A percentile compares a stretch with the other conserved stretches of the same genome.
These are phyloP conservation scores for Mycena epipterygia DNA, from an alignment of 768 basidiomycete species.

Conservation along the genomic window DNA sequence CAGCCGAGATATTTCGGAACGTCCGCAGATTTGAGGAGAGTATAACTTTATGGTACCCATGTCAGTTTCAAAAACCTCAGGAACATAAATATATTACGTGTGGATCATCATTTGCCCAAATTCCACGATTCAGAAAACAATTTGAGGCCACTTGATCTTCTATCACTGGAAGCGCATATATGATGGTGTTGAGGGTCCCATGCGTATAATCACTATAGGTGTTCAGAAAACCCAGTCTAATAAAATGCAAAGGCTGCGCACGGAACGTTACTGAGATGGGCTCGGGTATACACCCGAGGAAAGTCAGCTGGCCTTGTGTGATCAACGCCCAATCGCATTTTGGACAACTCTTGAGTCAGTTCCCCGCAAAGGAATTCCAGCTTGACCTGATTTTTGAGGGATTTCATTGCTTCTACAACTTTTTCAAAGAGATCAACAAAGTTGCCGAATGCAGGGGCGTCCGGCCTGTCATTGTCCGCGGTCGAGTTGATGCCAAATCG, in stretches of 20 bases:
- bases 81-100: background rate
- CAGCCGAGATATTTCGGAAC: conserved; percentile 24
- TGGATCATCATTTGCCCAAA: conserved; percentile 20
- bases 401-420: background rate
- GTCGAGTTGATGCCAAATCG: conserved; percentile 22
- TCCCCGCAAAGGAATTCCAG: conserved; percentile 22
- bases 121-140: conserved; percentile 17
- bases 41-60: background rate
- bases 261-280: conserved; percentile 22
- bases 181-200: conserved; percentile 17
- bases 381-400: conserved; percentile 18
- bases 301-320: conserved; percentile 10
- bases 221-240: background rate
- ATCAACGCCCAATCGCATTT: conserved; percentile 18
- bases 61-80: background rate
- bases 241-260: background rate
- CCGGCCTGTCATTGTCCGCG: background rate
- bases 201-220: conserved; percentile 20
- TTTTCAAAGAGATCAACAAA: conserved; percentile 15
- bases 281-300: conserved; percentile 8
- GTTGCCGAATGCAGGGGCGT: conserved; percentile 11
- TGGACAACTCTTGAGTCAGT: conserved; percentile 15
- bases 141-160: conserved; percentile 20
- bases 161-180: conserved; percentile 15
- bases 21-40: conserved; percentile 13